A percentile compares a stretch with the other conserved stretches of the same genome.
These are phyloP conservation scores for Pluteus cervinus DNA, from an alignment of 768 basidiomycete species.

Conservation along the genomic window DNA sequence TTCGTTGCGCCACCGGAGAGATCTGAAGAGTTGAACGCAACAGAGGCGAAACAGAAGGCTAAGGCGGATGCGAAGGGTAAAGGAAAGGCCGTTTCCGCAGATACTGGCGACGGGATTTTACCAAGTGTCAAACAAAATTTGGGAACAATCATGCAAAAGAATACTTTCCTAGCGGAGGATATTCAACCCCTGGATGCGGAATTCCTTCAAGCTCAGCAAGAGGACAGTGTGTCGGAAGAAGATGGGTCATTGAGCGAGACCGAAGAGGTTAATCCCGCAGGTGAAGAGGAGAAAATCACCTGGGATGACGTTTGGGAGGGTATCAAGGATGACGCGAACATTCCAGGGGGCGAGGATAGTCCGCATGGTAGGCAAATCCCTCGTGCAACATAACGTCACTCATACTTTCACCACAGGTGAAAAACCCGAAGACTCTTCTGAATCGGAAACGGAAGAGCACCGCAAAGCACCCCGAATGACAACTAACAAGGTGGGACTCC, in stretches of 20 bases:
- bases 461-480: conserved; percentile 79
- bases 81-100: conserved; percentile 36
- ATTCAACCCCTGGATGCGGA: conserved; percentile 58
- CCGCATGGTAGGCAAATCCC: no score
- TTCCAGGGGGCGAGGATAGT: conserved; percentile 20
- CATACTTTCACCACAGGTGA: conserved; percentile 7
- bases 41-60: conserved; percentile 50
- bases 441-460: conserved; percentile 25
- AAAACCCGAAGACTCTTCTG: conserved; percentile 22
- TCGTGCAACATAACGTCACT: no score
- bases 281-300: conserved; percentile 51
- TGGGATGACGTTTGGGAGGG: conserved; percentile 89
- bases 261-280: conserved; percentile 32
- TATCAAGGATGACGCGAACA: conserved; percentile 27
- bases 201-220: conserved; percentile 37
- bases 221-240: conserved; percentile 27
- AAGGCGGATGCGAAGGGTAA: conserved; percentile 49
- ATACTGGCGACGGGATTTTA: conserved; percentile 33
- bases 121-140: conserved; percentile 82
- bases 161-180: conserved; percentile 81
- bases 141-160: conserved; percentile 84
- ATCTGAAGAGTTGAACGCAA: conserved; percentile 59
- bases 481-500: conserved; percentile 72
- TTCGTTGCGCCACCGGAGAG: conserved; percentile 91
- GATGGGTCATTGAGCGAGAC: conserved; percentile 30